Evolutionary conservation across 306 rosid species (phyloP).

Genomic region (Styphnolobium japonicum): DNA sequence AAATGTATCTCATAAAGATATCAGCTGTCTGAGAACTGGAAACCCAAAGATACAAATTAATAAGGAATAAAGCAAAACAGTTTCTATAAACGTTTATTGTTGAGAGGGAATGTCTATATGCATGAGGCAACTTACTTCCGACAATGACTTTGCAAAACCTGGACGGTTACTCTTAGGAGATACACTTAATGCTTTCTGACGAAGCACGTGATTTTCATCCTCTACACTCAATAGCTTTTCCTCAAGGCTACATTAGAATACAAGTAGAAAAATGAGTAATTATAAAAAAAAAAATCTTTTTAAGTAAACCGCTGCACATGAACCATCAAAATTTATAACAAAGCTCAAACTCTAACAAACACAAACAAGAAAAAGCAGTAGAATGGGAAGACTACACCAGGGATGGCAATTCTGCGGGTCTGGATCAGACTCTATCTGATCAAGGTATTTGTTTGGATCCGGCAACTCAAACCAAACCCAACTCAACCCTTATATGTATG

Average conservation of each 20-base stretch:
- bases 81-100: neutral
- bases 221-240: conserved; percentile 66
- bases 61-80: neutral
- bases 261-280: neutral
- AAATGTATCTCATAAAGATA: neutral
- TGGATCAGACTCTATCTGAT: too few relatives aligned
- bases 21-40: neutral
- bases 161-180: conserved; percentile 63
- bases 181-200: conserved; percentile 71
- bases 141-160: conserved; percentile 52
- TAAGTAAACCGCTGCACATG: neutral
- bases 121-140: conserved; percentile 58
- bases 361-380: neutral
- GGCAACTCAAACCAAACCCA: too few relatives aligned
- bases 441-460: too few relatives aligned
- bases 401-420: too few relatives aligned
- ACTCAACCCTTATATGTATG: too few relatives aligned
- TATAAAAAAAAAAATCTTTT: neutral
- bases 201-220: conserved; percentile 83
- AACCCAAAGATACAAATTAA: neutral
- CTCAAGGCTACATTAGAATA: conserved; percentile 60
- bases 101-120: neutral
- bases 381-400: neutral
- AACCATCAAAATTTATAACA: neutral
- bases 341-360: conserved; percentile 1